Base-by-base conservation (phyloP, 202 grass and related monocot genomes). In the Hordeum pubiflorum region DNA sequence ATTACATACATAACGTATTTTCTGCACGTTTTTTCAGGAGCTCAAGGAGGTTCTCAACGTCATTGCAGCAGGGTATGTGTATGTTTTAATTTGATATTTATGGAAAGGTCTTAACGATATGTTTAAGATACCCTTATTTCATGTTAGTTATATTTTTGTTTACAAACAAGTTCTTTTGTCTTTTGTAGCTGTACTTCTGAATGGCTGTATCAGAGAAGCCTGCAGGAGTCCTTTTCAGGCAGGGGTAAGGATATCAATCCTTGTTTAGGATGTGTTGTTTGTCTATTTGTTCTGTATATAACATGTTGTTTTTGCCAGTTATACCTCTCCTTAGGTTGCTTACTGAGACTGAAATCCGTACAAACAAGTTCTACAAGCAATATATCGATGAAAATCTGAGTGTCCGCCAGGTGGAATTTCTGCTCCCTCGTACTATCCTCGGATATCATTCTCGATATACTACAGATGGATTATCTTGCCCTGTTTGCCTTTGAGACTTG, bases 241-340 rank as follows among this genome's bases (percentile, higher is more conserved):
- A 84, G 72, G 73, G 60, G 82, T 84, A 40, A 84, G 82, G 69
- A 73, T 80, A 43, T 24, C 26, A 59, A 50, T 77, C 24, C 37
- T 61, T 18, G 14, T 77, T 52, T 65, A 54, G 11, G 29, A 29
- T 60, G 2, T 59, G 24, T 84, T 77, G 36, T 77, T 46, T 77
- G 63, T 22, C 6, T 52, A 10, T 37, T 71, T 71, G 14, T 78
- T 79, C 31, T 36, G 15, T 79, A 20, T 23, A 20, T 10, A 75
- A 34, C 13, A 52, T 26, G 10, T 62, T 48, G 12, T 58, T 32
- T 84, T 24, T 17, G 56, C 32, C 78, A 84, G 82, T 78, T 36
- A 40, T 84, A 50, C 78, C 63, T 70, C 44, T 84, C 12, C 74
- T 84, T 27, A 78, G 74, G 76, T 84, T 84, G 74, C 39, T 84